These are phyloP conservation scores for Talaromyces sp. DNA, from an alignment of 2,329 filamentous ascomycete species.

Conservation along the genomic window DNA sequence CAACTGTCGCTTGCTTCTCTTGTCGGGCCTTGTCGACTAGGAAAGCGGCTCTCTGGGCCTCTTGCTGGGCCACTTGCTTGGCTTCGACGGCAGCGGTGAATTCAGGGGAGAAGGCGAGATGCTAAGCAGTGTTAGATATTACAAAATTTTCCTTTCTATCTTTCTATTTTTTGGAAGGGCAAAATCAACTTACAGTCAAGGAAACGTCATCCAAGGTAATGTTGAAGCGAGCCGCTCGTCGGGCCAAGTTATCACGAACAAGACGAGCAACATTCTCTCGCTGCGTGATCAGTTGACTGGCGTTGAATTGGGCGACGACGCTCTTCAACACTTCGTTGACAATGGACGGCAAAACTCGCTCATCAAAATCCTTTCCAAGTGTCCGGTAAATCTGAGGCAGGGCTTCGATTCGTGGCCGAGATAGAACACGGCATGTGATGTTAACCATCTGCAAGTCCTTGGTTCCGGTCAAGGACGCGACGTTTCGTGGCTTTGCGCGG, in stretches of 20 bases:
- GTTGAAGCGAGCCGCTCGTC: slow-evolving; percentile 91
- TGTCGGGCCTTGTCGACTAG: slow-evolving; percentile 97
- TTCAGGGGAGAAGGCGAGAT: slow-evolving; percentile 64
- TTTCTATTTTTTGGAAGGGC: neutral
- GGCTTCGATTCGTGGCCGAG: slow-evolving; percentile 77
- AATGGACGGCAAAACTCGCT: slow-evolving; percentile 92
- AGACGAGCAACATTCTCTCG: slow-evolving; percentile 91
- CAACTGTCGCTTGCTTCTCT: slow-evolving; percentile 98
- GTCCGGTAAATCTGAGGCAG: slow-evolving; percentile 97
- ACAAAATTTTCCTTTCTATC: neutral
- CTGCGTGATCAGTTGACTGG: slow-evolving; percentile 96
- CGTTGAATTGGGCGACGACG: slow-evolving; percentile 98
- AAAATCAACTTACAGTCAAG: slow-evolving; percentile 63
- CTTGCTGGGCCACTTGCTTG: slow-evolving; percentile 72
- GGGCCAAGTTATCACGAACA: slow-evolving; percentile 87
- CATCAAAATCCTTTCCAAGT: slow-evolving; percentile 91
- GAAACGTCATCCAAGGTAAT: slow-evolving; percentile 97
- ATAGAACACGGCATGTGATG: slow-evolving; percentile 98
- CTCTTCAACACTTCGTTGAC: slow-evolving; percentile 99
- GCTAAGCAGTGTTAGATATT: slow-evolving; percentile 33
- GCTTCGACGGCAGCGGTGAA: slow-evolving; percentile 65
- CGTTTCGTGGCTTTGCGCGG: slow-evolving; percentile 92
- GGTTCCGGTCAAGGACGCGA: slow-evolving; percentile 93
- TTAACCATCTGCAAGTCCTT: slow-evolving; percentile 99
- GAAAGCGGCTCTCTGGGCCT: slow-evolving; percentile 94